These are phyloP conservation scores for Heracleum sosnowskyi DNA, from an alignment of 129 eudicot genomes.

Conservation along the genomic window DNA sequence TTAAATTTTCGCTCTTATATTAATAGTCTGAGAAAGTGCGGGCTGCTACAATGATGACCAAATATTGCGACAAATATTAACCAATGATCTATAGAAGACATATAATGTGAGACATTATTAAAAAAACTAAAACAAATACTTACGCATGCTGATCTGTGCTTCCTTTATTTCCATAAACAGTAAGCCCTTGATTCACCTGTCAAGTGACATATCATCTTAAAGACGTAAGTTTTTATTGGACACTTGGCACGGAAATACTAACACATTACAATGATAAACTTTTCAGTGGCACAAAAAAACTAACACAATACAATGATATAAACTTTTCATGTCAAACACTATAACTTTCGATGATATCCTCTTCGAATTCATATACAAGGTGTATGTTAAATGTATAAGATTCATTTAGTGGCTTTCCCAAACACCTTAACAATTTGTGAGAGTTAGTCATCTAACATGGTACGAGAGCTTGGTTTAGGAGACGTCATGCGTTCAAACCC, in stretches of 20 bases:
- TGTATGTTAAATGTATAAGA: background rate
- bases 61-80: background rate
- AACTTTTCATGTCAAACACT: background rate
- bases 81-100: background rate
- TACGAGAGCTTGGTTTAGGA: background rate
- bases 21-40: no score
- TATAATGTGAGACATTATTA: background rate
- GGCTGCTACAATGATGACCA: background rate
- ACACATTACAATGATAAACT: background rate
- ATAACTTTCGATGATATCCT: background rate
- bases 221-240: background rate
- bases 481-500: background rate
- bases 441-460: background rate
- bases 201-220: background rate
- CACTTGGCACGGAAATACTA: background rate
- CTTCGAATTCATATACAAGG: background rate
- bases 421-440: background rate
- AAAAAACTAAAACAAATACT: conserved; percentile 19
- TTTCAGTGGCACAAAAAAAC: no score
- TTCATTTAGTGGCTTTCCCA: background rate
- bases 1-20: no score
- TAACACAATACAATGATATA: background rate
- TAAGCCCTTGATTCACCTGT: conserved; percentile 94
- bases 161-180: conserved; percentile 96
- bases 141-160: conserved; percentile 99